Base-by-base conservation (phyloP, 306 rosid genomes). In the Prunus padus region DNA sequence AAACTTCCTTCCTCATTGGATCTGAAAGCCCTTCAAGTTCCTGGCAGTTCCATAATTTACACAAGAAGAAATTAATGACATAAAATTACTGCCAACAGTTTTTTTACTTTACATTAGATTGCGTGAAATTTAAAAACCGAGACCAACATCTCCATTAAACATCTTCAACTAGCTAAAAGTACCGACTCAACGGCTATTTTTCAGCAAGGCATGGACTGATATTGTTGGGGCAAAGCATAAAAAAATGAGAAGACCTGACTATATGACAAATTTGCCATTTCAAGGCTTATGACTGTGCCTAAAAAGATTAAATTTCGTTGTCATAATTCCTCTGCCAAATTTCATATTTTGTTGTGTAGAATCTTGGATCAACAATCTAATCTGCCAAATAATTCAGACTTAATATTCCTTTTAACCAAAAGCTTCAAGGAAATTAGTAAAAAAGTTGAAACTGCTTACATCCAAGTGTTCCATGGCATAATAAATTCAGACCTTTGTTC, bases 1-100 rank as follows among this genome's bases (percentile, higher is more conserved):
- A 81, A 73, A 95, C 97, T 28, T 95, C 99, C 84, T 95, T 95
- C 84, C 93, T 95, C 99, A 89, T 83, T 31, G 99, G 99, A 90
- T 95, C 99, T 65, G 90, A 79, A 15, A 95, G 89, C 64, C 83
- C 88, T 81, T 95, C 99, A 69, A 95, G 96, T 75, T 95, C 99
- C 99, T 95, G 86, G 23, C 55, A 81, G 65, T 66, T 40, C 31
- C 65, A 72, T 77, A 25, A 73, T 57, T 11, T 13, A 44, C 40
- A 67, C 46, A 47, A 54, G 13, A 37, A 57, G 30, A 19, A 75
- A 1, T 56, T 11, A 62, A 71, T 54, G 15, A 42, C 52, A 42
- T 59, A 9, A 50, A 33, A 28, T n/a, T 23, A 80, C 20, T 23
- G 30, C 64, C 72, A 71, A 0, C 4, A 28, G 15, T 11, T 28